Conservation (phyloP, 1,139 yeast species). For the Pichia sp. region DNA sequence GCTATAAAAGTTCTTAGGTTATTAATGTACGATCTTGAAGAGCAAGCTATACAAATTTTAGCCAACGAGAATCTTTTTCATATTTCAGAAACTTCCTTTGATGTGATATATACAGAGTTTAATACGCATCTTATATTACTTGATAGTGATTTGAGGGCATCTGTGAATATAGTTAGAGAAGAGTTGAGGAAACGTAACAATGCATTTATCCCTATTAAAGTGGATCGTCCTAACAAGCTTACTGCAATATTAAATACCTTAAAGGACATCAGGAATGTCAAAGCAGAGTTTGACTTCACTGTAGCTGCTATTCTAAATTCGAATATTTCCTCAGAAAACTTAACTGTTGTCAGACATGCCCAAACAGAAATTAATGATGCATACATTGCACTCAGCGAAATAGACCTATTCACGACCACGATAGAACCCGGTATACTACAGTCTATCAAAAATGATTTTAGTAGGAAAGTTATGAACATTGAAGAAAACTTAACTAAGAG, state of each 20-base stretch:
- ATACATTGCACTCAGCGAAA: conserved; percentile 21
- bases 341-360: conserved; percentile 2
- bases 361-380: conserved; percentile 33
- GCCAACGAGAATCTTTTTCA: conserved; percentile 30
- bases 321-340: conserved; percentile 12
- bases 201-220: conserved; percentile 58
- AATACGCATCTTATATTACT: conserved; percentile 34
- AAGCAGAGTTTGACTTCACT: background rate
- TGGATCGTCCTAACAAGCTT: conserved; percentile 35
- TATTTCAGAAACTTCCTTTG: conserved; percentile 32
- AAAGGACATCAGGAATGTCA: conserved; percentile 5
- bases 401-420: conserved; percentile 13
- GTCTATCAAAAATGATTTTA: conserved; percentile 32
- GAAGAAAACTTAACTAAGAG: conserved; percentile 40
- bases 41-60: conserved; percentile 28
- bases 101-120: conserved; percentile 22
- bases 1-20: conserved; percentile 61
- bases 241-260: conserved; percentile 19
- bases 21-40: conserved; percentile 41
- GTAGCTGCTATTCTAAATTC: conserved; percentile 24
- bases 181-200: conserved; percentile 67
- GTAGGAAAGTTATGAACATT: conserved; percentile 35
- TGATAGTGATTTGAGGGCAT: conserved; percentile 48
- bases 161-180: conserved; percentile 61
- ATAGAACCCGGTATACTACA: background rate